Evolutionary conservation across 2,329 filamentous ascomycete species (phyloP).

Genomic region (Shiraia bambusicola): DNA sequence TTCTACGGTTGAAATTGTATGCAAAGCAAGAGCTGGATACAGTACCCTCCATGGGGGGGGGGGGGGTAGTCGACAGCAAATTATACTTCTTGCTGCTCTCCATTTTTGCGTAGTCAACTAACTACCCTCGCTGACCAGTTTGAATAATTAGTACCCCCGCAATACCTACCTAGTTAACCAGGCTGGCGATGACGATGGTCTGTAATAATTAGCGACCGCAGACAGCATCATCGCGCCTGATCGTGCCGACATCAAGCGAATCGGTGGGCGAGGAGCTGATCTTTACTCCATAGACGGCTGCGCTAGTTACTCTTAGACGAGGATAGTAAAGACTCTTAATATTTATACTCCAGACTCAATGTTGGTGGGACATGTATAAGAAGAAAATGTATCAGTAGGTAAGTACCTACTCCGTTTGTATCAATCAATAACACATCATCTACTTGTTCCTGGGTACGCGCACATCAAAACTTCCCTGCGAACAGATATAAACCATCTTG

Average conservation of each 20-base stretch:
- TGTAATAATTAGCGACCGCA: slow-evolving; percentile 16
- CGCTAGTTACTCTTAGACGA: too few species aligned
- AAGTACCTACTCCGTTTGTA: too few species aligned
- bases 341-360: too few species aligned
- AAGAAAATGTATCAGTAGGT: too few species aligned
- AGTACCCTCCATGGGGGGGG: background rate
- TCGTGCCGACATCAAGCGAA: slow-evolving; percentile 27
- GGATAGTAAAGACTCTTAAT: too few species aligned
- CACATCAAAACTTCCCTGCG: too few species aligned
- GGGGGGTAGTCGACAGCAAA: background rate
- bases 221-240: slow-evolving; percentile 5
- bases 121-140: slow-evolving; percentile 7
- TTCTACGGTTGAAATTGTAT: background rate
- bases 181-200: slow-evolving; percentile 15
- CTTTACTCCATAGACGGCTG: background rate
- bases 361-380: too few species aligned
- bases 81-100: slow-evolving; percentile 9
- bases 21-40: background rate
- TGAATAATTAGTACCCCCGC: slow-evolving; percentile 16
- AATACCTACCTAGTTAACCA: too few species aligned
- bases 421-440: too few species aligned
- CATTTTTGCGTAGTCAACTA: slow-evolving; percentile 1
- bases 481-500: too few species aligned
- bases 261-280: slow-evolving; percentile 8
- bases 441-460: too few species aligned